Evolutionary conservation across 2,329 filamentous ascomycete species (phyloP), one percentile per base, ranked within the genome.

Genomic region (Aplosporella prunicola): DNA sequence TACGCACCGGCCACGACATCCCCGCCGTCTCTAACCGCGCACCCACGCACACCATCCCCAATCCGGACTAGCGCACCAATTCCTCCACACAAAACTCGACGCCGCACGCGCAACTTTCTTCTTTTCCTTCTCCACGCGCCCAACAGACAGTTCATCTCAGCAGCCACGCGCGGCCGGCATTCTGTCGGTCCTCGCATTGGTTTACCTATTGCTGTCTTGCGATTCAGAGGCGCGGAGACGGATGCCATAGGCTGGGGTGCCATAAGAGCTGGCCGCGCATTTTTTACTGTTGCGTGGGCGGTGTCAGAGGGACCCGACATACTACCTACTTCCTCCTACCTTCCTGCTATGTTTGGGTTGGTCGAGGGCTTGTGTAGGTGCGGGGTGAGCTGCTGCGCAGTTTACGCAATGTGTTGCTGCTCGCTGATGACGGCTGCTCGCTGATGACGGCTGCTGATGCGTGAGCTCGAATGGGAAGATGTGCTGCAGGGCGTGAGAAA

Each of bases 231-330:
- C 34, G 37, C 37, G 37, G 24, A 39, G 37, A 39, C 14, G 31
- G 31, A 39, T 18, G 14, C n/a, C 20, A 27, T 20, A 22, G 16
- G 9, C 24, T 17, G 1, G 31, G 20, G 29, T 26, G 18, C 24
- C 37, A 39, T 39, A 39, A 39, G 37, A 39, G 37, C 37, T 39
- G 37, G 37, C 37, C 37, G 37, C 37, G 37, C 37, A 39, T 20
- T 28, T 34, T 24, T 34, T 9, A 11, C 37, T 20, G 37, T 39
- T 39, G 37, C 31, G 37, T 17, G 37, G 37, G 37, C 37, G 37
- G 37, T 39, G 37, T 39, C 37, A 39, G 37, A 39, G 37, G 24
- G 25, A 25, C 37, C 31, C 37, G 20, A 39, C 37, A 39, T 33
- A 32, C 20, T 10, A 14, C 8, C 7, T 18, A 16, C 16, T 35